phyloP scores from a whole-genome alignment of 179 eudicot species.

The Pouteria campechiana region DNA sequence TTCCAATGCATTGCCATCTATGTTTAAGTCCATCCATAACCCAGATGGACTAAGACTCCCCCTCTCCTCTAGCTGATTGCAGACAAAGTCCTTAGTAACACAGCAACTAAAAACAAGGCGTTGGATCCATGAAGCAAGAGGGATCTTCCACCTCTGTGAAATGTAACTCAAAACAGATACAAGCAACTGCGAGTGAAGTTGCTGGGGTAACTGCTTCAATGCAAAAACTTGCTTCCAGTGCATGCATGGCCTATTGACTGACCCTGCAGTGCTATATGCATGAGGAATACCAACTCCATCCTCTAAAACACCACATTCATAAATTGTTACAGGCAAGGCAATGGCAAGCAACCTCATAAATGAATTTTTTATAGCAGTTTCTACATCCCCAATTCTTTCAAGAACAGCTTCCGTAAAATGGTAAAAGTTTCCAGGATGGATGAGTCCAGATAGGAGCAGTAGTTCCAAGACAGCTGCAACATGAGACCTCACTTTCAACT shows the following conservation, averaged over 20 bases:
- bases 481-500: constrained; percentile 70
- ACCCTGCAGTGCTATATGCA: constrained; percentile 17
- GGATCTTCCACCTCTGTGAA: constrained; percentile 97
- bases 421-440: constrained; percentile 50
- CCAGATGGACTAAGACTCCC: constrained; percentile 24
- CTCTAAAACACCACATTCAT: constrained; percentile 51
- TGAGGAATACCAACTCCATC: constrained; percentile 22
- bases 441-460: constrained; percentile 65
- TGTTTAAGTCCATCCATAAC: constrained; percentile 46
- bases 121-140: constrained; percentile 94
- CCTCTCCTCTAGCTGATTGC: constrained; percentile 45
- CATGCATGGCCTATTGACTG: constrained; percentile 30
- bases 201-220: constrained; percentile 82
- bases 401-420: constrained; percentile 50
- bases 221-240: constrained; percentile 89
- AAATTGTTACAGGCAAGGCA: constrained; percentile 58
- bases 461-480: constrained; percentile 53
- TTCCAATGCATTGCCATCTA: constrained; percentile 62
- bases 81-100: constrained; percentile 34
- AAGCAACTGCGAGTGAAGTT: constrained; percentile 86
- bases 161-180: constrained; percentile 88
- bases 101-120: constrained; percentile 67
- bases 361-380: constrained; percentile 39
- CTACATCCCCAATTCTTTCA: constrained; percentile 86
- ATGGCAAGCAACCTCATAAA: constrained; percentile 55